These are phyloP conservation scores for Scedosporium dehoogii DNA, from an alignment of 2,329 filamentous ascomycete genomes.

Conservation along the genomic window DNA sequence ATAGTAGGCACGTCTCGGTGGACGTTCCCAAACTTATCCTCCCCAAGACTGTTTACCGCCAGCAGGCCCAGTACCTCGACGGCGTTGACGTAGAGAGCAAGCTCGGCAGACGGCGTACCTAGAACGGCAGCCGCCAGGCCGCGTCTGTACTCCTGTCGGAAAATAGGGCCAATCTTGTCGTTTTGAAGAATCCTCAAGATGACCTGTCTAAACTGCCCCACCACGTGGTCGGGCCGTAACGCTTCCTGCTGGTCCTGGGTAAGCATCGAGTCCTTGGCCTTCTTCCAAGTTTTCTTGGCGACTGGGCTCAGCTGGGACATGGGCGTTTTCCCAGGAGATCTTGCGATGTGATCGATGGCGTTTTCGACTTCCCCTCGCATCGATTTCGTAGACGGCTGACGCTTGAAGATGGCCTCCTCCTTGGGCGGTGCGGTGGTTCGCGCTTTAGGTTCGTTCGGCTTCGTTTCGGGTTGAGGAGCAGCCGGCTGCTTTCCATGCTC, in stretches of 20 bases:
- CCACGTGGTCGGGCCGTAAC: constrained; percentile 37
- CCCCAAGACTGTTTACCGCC: constrained; percentile 61
- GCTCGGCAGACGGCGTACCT: constrained; percentile 62
- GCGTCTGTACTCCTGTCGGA: constrained; percentile 59
- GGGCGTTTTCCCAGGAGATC: constrained; percentile 37
- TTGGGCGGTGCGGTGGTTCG: constrained; percentile 29
- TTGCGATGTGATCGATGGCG: constrained; percentile 30
- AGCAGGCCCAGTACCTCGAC: constrained; percentile 60
- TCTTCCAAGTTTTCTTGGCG: constrained; percentile 38
- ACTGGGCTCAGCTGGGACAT: constrained; percentile 38
- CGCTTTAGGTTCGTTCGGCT: constrained; percentile 20
- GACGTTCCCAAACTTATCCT: constrained; percentile 82
- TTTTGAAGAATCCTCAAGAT: constrained; percentile 34
- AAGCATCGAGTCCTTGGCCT: constrained; percentile 37
- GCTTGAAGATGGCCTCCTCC: constrained; percentile 35
- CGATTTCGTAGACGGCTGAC: constrained; percentile 23
- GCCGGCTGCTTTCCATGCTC: constrained; percentile 38
- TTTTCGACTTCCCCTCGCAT: constrained; percentile 36
- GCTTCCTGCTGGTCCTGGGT: constrained; percentile 45
- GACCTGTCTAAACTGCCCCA: constrained; percentile 36
- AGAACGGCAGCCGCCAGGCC: constrained; percentile 59
- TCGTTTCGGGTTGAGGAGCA: constrained; percentile 20
- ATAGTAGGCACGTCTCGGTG: constrained; percentile 68
- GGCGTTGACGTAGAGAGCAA: constrained; percentile 60
- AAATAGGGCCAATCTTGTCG: constrained; percentile 52